Base-by-base conservation (phyloP, 2,329 filamentous ascomycete species). In the Xylaria sp. region DNA sequence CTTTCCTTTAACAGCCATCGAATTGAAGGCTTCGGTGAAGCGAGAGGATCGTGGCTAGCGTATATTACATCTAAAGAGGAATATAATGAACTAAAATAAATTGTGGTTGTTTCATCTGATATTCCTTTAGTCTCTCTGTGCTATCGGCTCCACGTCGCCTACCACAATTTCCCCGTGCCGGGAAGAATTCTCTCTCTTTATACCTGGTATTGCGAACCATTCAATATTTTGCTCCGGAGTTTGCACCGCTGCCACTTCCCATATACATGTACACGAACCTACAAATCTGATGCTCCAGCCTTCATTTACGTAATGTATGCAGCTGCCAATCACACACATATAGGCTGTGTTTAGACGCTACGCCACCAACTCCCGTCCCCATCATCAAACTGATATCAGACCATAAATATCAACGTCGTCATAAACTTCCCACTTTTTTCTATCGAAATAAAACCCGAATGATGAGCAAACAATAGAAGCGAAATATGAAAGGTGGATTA, bases 251-350 rank as follows among this genome's bases (percentile, higher is more conserved):
- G 32, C 29, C 44, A 12, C 57, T 47, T 5, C 40, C 35, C 64
- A 66, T 61, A 66, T 61, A 66, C 58, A 66, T 21, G 37, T 67
- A 62, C 53, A 66, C 42, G 25, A 59, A 59, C 62, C 40, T 60
- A 60, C 55, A 65, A 60, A 29, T 47, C n/a, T 44, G 57, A 44
- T 44, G 23, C 35, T 37, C 51, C 54, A 9, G 32, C 63, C 25
- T 50, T 59, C 23, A 59, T 47, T 50, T 66, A 64, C 64, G 66
- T 57, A 47, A 64, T 57, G 60, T 60, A 62, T 57, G 53, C 29
- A 27, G 53, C 59, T 63, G 66, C 54, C 60, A 42, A 59, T 32
- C 48, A 37, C 53, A 54, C 13, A 60, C 21, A 25, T 32, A n/a
- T 63, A 29, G 54, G 54, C 29, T 37, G 51, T 42, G 23, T 32